phyloP scores from a whole-genome alignment of 139 green algal species.

The Haematococcus sp. region DNA sequence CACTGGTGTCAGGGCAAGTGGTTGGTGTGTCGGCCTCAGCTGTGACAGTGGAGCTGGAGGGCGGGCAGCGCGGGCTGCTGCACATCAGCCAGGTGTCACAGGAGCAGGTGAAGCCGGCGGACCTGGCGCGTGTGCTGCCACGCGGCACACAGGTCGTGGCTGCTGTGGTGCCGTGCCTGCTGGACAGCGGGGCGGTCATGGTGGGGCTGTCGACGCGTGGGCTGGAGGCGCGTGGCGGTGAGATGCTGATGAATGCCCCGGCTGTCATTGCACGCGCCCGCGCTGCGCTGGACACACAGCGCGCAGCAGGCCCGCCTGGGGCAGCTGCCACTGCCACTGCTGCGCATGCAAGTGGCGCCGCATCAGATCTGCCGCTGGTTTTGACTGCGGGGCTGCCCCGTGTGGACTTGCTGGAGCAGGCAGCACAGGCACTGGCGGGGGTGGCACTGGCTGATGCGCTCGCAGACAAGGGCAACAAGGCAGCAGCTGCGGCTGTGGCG shows the following conservation, averaged over 20 bases:
- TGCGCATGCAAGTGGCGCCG: too few species aligned
- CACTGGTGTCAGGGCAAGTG: background rate
- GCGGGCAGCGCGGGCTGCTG: constrained; percentile 2
- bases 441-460: background rate
- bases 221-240: background rate
- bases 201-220: background rate
- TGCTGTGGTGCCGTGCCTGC: background rate
- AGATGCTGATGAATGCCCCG: background rate
- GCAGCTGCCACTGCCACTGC: background rate
- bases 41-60: background rate
- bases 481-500: background rate
- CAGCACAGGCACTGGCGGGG: background rate
- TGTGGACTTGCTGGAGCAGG: background rate
- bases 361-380: background rate
- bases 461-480: background rate
- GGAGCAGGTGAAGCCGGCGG: background rate
- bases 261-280: background rate
- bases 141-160: background rate
- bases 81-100: background rate
- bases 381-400: background rate
- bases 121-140: background rate
- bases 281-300: background rate
- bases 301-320: background rate
- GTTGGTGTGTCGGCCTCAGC: background rate
- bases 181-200: background rate